Evolutionary conservation across 352 stramenopile species (phyloP).

Genomic region (Phytophthora foliorum): DNA sequence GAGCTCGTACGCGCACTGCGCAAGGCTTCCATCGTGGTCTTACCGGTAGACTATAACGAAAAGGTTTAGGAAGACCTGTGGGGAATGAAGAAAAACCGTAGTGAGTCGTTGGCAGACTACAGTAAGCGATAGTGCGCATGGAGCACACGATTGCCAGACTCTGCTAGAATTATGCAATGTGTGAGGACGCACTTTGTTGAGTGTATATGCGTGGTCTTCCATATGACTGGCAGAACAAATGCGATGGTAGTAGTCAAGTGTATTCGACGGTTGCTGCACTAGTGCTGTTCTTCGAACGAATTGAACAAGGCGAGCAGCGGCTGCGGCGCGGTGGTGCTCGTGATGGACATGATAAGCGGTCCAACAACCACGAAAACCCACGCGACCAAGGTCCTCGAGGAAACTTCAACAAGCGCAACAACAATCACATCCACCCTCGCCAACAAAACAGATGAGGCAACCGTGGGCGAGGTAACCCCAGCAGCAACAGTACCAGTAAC

Average conservation of each 20-base stretch:
- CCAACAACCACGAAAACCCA: no score
- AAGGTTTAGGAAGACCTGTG: constrained; percentile 20
- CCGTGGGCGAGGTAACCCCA: no score
- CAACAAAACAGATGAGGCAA: no score
- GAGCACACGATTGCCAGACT: neutral
- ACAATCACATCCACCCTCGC: no score
- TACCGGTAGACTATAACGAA: no score
- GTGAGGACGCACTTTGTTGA: constrained; percentile 10
- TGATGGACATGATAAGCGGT: no score
- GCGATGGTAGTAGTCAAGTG: constrained; percentile 5
- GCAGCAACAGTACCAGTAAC: no score
- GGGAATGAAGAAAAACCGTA: neutral
- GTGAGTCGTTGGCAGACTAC: constrained; percentile 6
- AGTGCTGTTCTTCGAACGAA: constrained; percentile 6
- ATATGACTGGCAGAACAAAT: constrained; percentile 10
- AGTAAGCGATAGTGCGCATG: constrained; percentile 4
- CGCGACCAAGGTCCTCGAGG: no score
- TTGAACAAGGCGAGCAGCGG: constrained; percentile 1
- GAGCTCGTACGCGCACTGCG: no score
- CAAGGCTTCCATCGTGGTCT: no score
- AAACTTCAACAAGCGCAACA: no score
- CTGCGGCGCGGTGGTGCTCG: neutral
- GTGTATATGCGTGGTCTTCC: constrained; percentile 8
- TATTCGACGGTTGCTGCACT: constrained; percentile 13
- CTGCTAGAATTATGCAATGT: neutral